Base-by-base conservation (phyloP, 352 stramenopile genomes). In the Phytophthora cactorum region DNA sequence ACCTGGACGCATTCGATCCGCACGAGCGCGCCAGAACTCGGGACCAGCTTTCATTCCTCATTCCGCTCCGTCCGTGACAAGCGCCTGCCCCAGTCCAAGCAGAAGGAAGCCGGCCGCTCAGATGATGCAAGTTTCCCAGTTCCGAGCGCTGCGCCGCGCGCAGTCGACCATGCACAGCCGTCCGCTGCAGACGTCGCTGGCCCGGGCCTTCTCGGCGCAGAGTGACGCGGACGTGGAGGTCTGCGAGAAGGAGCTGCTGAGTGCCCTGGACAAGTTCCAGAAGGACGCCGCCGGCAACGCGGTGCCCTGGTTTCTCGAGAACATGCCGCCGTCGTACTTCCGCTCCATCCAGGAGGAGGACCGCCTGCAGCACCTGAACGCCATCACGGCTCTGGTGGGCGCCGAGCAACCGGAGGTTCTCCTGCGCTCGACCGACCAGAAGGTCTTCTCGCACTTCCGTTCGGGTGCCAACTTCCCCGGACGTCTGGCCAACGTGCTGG, bases 301-400 rank as follows among this genome's bases (percentile, higher is more conserved):
- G 27, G 85, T 93, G 28, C 83, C 83, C 64, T 96, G 90, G 90
- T 97, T 96, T 66, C 62, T 97, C 44, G 70, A 90, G 51, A 95
- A 96, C 84, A 97, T 97, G 90, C 90, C 90, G 17, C 80, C 85
- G 22, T 68, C 90, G n/a, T 97, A 97, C 79, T 97, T 97, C 70
- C 84, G 90, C 49, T 86, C 91, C 49, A 95, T 94, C 60, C 68
- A 76, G 59, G 85, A 97, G 74, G 82, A 91, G 64, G 85, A 94
- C 60, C 82, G 90, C 25, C 55, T 97, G 53, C 84, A 95, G 60
- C 90, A 97, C 76, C 66, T 97, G 41, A 94, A 93, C 70, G 88
- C 90, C 63, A 95, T 97, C 75, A 92, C 85, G 69, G 85, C 85
- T 57, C 80, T 93, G 15, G 66, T 90, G 49, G 81, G 88, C 52